Conservation (phyloP, 2,329 filamentous ascomycete genomes). For the Colletotrichum endophyticum region DNA sequence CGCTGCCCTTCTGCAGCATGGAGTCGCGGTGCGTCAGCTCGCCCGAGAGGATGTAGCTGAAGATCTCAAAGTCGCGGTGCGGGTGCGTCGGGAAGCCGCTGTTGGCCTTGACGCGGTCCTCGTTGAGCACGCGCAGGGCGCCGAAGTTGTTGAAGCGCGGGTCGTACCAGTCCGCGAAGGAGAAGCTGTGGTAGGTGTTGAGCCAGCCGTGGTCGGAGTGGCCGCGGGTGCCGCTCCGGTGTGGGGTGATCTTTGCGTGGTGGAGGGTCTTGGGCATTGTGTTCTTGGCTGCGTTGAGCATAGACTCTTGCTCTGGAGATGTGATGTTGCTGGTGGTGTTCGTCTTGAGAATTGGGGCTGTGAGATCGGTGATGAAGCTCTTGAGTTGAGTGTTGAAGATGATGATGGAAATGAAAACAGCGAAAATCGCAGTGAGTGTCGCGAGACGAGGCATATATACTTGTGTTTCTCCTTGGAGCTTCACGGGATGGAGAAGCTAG, state of each 20-base stretch:
- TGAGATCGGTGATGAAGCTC: conserved; percentile 26
- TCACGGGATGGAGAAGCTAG: not conserved
- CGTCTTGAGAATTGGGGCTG: conserved; percentile 24
- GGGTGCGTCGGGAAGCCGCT: conserved; percentile 85
- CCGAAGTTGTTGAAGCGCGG: conserved; percentile 73
- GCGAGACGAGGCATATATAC: conserved; percentile 45
- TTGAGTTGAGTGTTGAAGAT: conserved; percentile 31
- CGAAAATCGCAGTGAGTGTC: conserved; percentile 36
- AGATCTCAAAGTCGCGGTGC: conserved; percentile 89
- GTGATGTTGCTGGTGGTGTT: conserved; percentile 14
- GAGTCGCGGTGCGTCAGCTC: conserved; percentile 88
- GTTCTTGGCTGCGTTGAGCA: conserved; percentile 44
- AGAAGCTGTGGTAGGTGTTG: conserved; percentile 86
- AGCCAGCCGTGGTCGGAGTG: conserved; percentile 87
- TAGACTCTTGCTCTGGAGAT: conserved; percentile 21
- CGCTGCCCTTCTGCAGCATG: conserved; percentile 75
- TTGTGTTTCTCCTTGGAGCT: not conserved
- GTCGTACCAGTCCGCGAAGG: conserved; percentile 76
- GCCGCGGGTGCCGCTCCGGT: conserved; percentile 74
- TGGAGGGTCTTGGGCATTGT: conserved; percentile 68
- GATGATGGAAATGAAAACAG: conserved; percentile 42
- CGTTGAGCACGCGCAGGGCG: conserved; percentile 82
- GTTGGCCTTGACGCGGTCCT: conserved; percentile 78
- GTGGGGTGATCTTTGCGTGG: conserved; percentile 76
- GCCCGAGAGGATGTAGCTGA: conserved; percentile 84